These are phyloP conservation scores for Dendrobium officinale DNA, from an alignment of 106 monocot species.

Conservation along the genomic window DNA sequence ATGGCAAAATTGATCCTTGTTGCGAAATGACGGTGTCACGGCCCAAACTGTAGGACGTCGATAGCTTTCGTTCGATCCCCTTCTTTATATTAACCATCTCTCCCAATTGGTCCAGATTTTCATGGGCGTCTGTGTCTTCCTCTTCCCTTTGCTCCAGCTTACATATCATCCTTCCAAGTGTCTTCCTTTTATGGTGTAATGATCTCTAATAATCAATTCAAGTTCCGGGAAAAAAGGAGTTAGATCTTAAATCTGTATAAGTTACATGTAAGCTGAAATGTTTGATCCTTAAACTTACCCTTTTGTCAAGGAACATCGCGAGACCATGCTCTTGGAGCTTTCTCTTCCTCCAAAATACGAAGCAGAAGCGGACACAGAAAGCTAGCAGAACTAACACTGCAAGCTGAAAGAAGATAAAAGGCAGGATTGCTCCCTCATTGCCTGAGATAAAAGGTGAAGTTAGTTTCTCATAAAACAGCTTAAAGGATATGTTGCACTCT, in stretches of 20 bases:
- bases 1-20: slow-evolving; percentile 34
- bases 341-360: slow-evolving; percentile 81
- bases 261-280: not conserved
- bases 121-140: slow-evolving; percentile 25
- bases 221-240: not conserved
- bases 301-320: slow-evolving; percentile 60
- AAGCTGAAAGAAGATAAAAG: slow-evolving; percentile 55
- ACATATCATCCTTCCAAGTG: slow-evolving; percentile 45
- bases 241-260: not conserved
- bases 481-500: not conserved
- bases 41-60: slow-evolving; percentile 70
- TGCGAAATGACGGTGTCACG: slow-evolving; percentile 25
- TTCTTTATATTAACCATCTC: slow-evolving; percentile 53
- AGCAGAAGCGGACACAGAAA: slow-evolving; percentile 51
- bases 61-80: slow-evolving; percentile 60
- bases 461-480: not conserved
- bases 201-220: slow-evolving; percentile 35
- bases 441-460: slow-evolving; percentile 16
- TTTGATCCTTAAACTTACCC: slow-evolving; percentile 32
- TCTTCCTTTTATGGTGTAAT: slow-evolving; percentile 48
- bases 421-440: slow-evolving; percentile 35
- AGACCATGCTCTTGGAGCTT: slow-evolving; percentile 68
- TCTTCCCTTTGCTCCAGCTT: slow-evolving; percentile 46
- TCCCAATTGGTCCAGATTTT: slow-evolving; percentile 46
- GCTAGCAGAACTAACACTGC: slow-evolving; percentile 38